Evolutionary conservation across 2,329 filamentous ascomycete species (phyloP), one percentile per base, ranked within the genome.

Genomic region (Ilyonectria destructans): DNA sequence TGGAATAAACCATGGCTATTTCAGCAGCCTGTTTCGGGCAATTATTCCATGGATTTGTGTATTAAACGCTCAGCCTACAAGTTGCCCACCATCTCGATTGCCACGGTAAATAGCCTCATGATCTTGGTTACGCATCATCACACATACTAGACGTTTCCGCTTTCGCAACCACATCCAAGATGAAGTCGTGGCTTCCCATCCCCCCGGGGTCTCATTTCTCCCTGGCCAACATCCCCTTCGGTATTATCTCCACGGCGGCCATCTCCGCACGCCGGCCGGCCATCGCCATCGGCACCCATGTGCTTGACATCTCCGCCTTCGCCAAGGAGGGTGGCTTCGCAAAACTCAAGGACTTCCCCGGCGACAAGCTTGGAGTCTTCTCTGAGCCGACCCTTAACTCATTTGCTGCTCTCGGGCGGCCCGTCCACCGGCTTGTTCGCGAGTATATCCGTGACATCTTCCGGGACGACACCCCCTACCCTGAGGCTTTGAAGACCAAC

Each of bases 171-270:
- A 35, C 10, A 51, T 51, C 43, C 48, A 6, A 57, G 31, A 66
- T 66, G 63, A 61, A 61, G 63, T 66, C 63, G 58, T 77, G 75
- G 75, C 54, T 77, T 31, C 49, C 69, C 9, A 65, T 83, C 45
- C 73, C 78, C n/a, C 75, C 78, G 15, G 78, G 74, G 35, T 78
- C 62, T 7, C 63, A 71, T 21, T 75, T 75, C 61, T 75, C 93
- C 8, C 83, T 96, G 60, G 89, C 91, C 71, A 96, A 96, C 78
- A 91, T 96, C 61, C 93, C 93, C 1, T 96, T 96, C 74, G 93
- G 93, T 70, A 90, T 96, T 81, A 93, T 96, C 74, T 91, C 90
- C 31, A 92, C 91, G 0, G 70, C 85, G 5, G 78, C 83, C 3
- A 85, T 88, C 63, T 76, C 85, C 17, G 84, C 85, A 35, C 91